These are phyloP conservation scores for Acer yangbiense DNA, from an alignment of 345 rosid genomes.

Conservation along the genomic window DNA sequence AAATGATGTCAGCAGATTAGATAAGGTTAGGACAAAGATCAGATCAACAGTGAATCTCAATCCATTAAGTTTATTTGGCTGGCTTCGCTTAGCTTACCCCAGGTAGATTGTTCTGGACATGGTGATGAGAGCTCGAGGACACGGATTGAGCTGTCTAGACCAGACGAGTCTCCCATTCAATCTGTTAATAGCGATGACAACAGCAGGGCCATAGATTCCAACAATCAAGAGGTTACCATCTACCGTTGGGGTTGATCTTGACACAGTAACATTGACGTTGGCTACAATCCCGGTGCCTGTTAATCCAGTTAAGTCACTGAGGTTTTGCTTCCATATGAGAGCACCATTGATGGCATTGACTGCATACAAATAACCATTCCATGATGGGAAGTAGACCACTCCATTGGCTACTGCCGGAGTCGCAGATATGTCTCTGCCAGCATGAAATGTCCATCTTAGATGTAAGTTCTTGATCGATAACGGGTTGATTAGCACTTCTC, in stretches of 20 bases:
- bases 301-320: constrained; percentile 39
- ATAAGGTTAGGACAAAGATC: too few species aligned
- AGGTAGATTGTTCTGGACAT: constrained; percentile 42
- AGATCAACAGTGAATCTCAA: too few species aligned
- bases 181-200: constrained; percentile 41
- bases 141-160: constrained; percentile 38
- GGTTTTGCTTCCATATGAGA: constrained; percentile 51
- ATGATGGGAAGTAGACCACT: constrained; percentile 49
- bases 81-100: constrained; percentile 30
- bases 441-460: constrained; percentile 44
- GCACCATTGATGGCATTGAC: constrained; percentile 45
- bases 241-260: constrained; percentile 51
- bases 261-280: constrained; percentile 30
- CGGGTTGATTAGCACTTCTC: constrained; percentile 29
- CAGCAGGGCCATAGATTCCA: constrained; percentile 47
- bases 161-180: constrained; percentile 40
- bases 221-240: constrained; percentile 35
- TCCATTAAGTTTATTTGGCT: too few species aligned
- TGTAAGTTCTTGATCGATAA: constrained; percentile 25
- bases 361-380: constrained; percentile 58
- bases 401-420: constrained; percentile 47
- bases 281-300: constrained; percentile 21
- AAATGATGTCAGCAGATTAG: too few species aligned
- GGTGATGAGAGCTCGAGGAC: constrained; percentile 37
- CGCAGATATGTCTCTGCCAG: constrained; percentile 51